Evolutionary conservation across 2,329 filamentous ascomycete genomes (phyloP).

Genomic region (Emergomyces orientalis): DNA sequence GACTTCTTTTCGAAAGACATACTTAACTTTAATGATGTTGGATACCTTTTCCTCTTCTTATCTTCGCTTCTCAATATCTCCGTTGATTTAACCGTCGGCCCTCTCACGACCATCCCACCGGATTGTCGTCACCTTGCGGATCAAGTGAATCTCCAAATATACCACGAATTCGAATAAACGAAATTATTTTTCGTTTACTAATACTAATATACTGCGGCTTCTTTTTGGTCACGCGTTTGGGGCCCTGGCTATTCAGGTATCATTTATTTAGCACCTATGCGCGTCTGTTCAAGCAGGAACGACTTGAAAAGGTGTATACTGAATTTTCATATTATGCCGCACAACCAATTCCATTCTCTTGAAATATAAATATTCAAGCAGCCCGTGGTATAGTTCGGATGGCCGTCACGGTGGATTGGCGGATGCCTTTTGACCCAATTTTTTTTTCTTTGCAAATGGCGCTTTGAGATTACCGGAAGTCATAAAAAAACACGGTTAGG

Average conservation of each 20-base stretch:
- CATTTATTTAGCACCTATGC: neutral
- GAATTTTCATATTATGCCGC: neutral
- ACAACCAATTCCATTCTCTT: neutral
- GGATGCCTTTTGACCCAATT: neutral
- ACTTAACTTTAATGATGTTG: slow-evolving; percentile 29
- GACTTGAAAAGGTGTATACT: neutral
- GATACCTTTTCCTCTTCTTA: slow-evolving; percentile 19
- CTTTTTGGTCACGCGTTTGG: neutral
- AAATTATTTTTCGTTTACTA: neutral
- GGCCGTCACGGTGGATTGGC: neutral
- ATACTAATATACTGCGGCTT: neutral
- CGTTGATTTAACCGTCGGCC: neutral
- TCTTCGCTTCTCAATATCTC: slow-evolving; percentile 14
- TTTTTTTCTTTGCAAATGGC: too few species aligned
- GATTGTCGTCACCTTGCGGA: neutral
- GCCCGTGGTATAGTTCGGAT: neutral
- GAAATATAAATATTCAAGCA: neutral
- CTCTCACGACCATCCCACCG: slow-evolving; percentile 9
- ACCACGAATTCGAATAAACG: neutral
- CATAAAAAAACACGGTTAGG: neutral
- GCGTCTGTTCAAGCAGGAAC: neutral
- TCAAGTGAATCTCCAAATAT: neutral
- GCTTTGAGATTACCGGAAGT: neutral
- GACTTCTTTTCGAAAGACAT: slow-evolving; percentile 22
- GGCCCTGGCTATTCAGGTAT: neutral